phyloP scores from a whole-genome alignment of 2,329 filamentous ascomycete genomes.

The Aspergillus niger region DNA sequence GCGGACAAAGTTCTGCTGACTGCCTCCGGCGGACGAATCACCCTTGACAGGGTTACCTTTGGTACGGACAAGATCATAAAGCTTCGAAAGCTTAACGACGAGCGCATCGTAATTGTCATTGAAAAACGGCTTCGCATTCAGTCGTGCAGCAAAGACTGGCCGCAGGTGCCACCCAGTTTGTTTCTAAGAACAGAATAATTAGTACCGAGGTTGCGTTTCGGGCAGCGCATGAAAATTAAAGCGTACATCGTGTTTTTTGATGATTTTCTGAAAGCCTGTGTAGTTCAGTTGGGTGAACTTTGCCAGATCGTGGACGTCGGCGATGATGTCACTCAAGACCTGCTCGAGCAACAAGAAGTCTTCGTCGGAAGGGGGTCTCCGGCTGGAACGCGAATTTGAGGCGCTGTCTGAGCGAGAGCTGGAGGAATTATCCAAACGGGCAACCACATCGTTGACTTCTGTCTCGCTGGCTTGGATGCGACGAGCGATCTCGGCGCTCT shows the following conservation, averaged over 20 bases:
- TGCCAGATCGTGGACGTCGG: constrained; percentile 94
- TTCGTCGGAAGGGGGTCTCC: constrained; percentile 69
- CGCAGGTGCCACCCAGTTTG: constrained; percentile 89
- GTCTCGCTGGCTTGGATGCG: constrained; percentile 84
- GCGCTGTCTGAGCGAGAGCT: constrained; percentile 36
- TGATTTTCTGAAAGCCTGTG: constrained; percentile 98
- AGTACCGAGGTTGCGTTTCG: neutral
- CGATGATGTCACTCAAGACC: constrained; percentile 95
- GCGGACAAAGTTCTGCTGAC: constrained; percentile 91
- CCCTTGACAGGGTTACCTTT: constrained; percentile 90
- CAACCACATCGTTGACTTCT: constrained; percentile 86
- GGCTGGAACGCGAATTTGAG: constrained; percentile 27
- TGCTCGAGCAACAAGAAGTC: constrained; percentile 94
- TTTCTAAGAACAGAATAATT: constrained; percentile 62
- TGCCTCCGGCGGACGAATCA: constrained; percentile 85
- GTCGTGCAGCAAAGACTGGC: constrained; percentile 90
- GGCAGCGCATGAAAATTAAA: neutral
- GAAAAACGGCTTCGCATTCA: constrained; percentile 97
- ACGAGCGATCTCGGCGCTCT: constrained; percentile 91
- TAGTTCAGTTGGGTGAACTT: constrained; percentile 99
- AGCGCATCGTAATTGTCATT: constrained; percentile 98
- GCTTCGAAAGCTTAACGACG: constrained; percentile 88
- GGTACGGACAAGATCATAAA: constrained; percentile 93
- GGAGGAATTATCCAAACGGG: constrained; percentile 65
- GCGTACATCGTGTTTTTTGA: constrained; percentile 97